A percentile compares a stretch with the other conserved stretches of the same genome.
Evolutionary conservation across 176 grass and related monocot species (phyloP).

Genomic region (Saccharum spontaneum): DNA sequence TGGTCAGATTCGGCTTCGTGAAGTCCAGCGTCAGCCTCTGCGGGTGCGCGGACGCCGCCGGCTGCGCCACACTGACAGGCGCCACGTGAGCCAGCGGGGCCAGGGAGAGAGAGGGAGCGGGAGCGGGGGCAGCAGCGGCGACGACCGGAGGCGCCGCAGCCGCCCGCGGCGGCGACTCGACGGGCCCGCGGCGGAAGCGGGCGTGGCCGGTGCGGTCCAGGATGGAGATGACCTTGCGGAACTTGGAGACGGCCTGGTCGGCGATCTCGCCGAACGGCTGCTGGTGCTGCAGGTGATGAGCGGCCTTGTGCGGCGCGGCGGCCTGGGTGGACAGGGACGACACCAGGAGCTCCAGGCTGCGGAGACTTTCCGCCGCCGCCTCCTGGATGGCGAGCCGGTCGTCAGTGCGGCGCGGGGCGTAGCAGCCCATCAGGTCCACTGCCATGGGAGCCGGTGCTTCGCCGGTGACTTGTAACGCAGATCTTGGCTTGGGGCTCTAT

Average conservation of each 20-base stretch:
- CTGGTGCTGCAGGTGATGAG: background rate
- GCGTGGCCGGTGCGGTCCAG: constrained; percentile 95
- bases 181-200: constrained; percentile 82
- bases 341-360: constrained; percentile 74
- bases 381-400: constrained; percentile 86
- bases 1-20: constrained; percentile 65
- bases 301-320: constrained; percentile 27
- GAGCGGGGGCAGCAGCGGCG: background rate
- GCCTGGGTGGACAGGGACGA: constrained; percentile 54
- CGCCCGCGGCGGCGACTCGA: background rate
- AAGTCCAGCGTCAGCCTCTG: constrained; percentile 86
- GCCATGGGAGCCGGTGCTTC: constrained; percentile 44
- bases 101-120: background rate
- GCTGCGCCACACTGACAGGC: background rate
- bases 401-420: constrained; percentile 53
- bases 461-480: constrained; percentile 7
- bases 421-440: constrained; percentile 71
- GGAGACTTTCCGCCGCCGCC: constrained; percentile 67
- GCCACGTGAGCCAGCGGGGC: background rate
- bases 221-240: constrained; percentile 88
- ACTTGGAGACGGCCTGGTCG: constrained; percentile 82
- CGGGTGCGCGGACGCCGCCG: constrained; percentile 29
- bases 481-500: constrained; percentile 17
- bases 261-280: constrained; percentile 78
- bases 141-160: background rate